Percentiles rank a stretch among this genome's conserved stretches.
phyloP scores from a whole-genome alignment of 768 basidiomycete species.

The Lactarius evosmus region DNA sequence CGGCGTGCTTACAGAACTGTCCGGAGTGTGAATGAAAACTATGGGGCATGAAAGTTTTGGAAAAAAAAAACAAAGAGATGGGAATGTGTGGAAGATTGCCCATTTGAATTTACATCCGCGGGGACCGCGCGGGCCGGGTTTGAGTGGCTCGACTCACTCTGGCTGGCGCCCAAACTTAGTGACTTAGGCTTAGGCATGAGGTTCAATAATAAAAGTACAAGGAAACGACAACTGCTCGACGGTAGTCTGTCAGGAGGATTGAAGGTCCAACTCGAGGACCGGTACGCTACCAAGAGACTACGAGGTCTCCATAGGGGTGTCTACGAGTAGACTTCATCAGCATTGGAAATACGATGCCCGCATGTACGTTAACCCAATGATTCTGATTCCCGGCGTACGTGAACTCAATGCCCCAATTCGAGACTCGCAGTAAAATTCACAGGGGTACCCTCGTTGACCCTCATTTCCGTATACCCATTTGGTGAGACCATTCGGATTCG shows the following conservation, averaged over 20 bases:
- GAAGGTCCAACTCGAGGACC: neutral
- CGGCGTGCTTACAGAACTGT: slow-evolving; percentile 89
- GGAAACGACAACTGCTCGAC: neutral
- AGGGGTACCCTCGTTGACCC: slow-evolving; percentile 12
- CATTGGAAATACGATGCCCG: slow-evolving; percentile 18
- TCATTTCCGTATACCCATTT: slow-evolving; percentile 10
- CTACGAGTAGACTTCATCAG: slow-evolving; percentile 4
- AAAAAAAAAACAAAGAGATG: neutral
- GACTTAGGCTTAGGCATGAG: neutral
- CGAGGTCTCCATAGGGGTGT: slow-evolving; percentile 7
- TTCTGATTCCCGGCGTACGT: neutral
- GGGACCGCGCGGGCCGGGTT: slow-evolving; percentile 5
- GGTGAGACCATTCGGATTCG: neutral
- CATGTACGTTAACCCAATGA: slow-evolving; percentile 12
- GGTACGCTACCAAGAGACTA: neutral
- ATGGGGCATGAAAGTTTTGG: slow-evolving; percentile 46
- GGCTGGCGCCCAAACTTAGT: neutral
- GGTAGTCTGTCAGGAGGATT: neutral
- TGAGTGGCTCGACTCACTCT: neutral
- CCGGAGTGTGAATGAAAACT: slow-evolving; percentile 93
- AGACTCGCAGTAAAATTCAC: slow-evolving; percentile 6
- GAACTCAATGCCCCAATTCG: slow-evolving; percentile 1
- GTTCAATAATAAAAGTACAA: neutral
- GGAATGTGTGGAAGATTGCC: neutral
- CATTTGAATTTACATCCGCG: neutral